Base-by-base conservation (phyloP, 306 rosid genomes). In the Carpinus viminea region DNA sequence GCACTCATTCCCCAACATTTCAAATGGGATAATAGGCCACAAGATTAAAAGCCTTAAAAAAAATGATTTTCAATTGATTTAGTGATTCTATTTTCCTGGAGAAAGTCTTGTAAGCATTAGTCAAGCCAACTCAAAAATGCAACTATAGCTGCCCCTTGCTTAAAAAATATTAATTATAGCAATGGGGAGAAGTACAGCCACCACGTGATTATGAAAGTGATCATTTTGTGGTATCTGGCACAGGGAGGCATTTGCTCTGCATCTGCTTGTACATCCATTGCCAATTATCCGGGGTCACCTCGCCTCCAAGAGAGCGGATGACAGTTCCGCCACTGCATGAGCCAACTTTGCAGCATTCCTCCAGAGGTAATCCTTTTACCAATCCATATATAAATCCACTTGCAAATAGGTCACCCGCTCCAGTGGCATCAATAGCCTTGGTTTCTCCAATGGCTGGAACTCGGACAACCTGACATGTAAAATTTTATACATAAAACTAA, bases 331-430 rank as follows among this genome's bases (percentile, higher is more conserved):
- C 99, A 79, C 98, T 91, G 87, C 98, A 95, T 17, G 97, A 56
- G 17, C 99, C 99, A 24, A 95, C 81, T 79, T 84, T 88, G 89
- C 99, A 92, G 91, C 98, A 93, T 78, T 91, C 91, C 87, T 93
- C 98, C 15, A 96, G 85, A 12, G 96, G 76, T 69, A 93, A 79
- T 55, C 98, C 99, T 79, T 88, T 93, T 34, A 91, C 79, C 83
- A 96, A 81, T 53, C 98, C 99, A 17, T 91, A 96, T 86, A 96
- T 74, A 81, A 96, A 96, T 24, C 99, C 99, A 80, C 99, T 86
- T 0, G 98, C 99, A 81, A 96, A 96, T 71, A 91, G 90, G 86
- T 96, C 99, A 8, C 99, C 99, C 51, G 99, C 99, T 85, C 99
- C 98, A 0, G 99, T 96, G 74, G 98, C 94, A 83, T 96, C 99